Conservation (phyloP, 2,329 filamentous ascomycete species). For the Onygenales sp. region DNA sequence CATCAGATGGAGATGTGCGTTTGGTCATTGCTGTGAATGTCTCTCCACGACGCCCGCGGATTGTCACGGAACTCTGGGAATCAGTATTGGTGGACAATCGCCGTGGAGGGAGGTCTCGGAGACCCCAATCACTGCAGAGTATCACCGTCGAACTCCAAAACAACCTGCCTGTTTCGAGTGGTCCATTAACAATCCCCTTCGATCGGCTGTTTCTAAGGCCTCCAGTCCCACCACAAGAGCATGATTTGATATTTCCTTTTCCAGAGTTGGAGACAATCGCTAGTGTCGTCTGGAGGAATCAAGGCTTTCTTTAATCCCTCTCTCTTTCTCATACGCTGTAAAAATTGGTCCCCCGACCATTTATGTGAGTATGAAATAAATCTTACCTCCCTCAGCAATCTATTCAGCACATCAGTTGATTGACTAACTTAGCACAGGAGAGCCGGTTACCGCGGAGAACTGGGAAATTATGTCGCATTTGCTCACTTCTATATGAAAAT, state of each 20-base stretch:
- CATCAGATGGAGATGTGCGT: conserved; percentile 4
- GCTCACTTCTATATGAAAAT: no score
- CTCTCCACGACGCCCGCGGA: neutral
- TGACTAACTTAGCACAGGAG: no score
- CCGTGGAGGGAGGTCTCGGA: neutral
- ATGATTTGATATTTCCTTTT: neutral
- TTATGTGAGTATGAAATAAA: no score
- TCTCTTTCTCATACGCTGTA: no score
- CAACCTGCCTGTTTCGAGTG: neutral
- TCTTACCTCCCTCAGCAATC: no score
- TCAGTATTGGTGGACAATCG: neutral
- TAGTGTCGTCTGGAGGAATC: neutral
- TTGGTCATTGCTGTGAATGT: conserved; percentile 1
- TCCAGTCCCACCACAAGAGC: neutral
- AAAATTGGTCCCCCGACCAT: no score
- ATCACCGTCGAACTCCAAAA: neutral
- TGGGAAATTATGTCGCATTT: no score
- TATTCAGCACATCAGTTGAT: no score
- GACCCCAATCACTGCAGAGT: neutral
- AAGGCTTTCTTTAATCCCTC: no score
- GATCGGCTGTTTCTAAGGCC: neutral
- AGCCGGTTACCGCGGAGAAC: no score
- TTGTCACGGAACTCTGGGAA: neutral
- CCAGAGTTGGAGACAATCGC: neutral
- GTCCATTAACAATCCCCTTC: neutral